Evolutionary conservation across 2,329 filamentous ascomycete species (phyloP), one percentile per base, ranked within the genome.

Genomic region (Aspergillus fumigatiaffinis): DNA sequence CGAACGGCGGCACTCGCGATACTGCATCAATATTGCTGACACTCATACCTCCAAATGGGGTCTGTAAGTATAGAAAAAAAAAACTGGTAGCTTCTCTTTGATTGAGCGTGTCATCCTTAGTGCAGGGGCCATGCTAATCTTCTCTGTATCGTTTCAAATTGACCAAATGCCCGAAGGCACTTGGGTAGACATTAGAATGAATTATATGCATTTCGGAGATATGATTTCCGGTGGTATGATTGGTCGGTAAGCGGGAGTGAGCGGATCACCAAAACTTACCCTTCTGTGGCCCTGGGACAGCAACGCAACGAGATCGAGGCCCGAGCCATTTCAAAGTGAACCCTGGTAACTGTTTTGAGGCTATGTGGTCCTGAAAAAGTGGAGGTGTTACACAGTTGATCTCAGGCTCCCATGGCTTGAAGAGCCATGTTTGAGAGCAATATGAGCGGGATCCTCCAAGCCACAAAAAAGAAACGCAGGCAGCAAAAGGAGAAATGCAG

Each of bases 91-190:
- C 82, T 84, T 87, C 86, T 88, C 87, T 89, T 88, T 88, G 85
- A 85, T 86, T 85, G 82, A 88, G 86, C 87, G 87, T 92, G 89
- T 92, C 90, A 93, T 92, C 90, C 90, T 93, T 93, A 92, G 90
- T 86, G 84, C 83, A 86, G 83, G 84, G 87, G 87, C 87, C 87
- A 89, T 89, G 87, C 87, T 89, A 89, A 87, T 87, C 84, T 87
- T 87, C 85, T 87, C 84, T 87, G 82, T 86, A 84, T 84, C 81
- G 81, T 83, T 84, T 83, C 81, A 84, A 85, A 81, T 82, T 84
- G 82, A 84, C 82, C 81, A 84, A 81, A 82, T 83, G 77, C 74
- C 76, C 75, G 71, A 76, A 78, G 74, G 76, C 73, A 69, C 47
- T 51, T 28, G 38, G 0, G 7, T 0, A 0, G 0, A 7, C 46